Percentiles rank a stretch among this genome's conserved stretches.
These are phyloP conservation scores for Pelargonium australe DNA, from an alignment of 441 rosid species.

Conservation along the genomic window DNA sequence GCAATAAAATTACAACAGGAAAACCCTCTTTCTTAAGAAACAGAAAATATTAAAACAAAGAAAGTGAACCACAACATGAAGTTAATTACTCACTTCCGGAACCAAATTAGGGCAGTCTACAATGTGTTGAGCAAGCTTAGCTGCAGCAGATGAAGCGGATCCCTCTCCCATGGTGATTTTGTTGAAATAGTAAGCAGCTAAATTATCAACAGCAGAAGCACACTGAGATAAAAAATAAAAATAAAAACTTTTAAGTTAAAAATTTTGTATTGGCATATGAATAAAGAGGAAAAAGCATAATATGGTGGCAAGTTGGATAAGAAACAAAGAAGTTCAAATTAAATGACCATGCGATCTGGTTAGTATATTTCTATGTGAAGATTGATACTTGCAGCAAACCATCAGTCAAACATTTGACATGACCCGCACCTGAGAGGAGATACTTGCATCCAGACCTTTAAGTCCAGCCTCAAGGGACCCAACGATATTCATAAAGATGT, in stretches of 20 bases:
- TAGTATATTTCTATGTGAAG: too few relatives aligned
- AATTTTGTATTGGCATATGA: too few relatives aligned
- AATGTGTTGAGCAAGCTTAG: slow-evolving; percentile 73
- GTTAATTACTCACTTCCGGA: slow-evolving; percentile 68
- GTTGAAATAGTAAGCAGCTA: slow-evolving; percentile 87
- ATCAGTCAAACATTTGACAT: too few relatives aligned
- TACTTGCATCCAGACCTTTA: slow-evolving; percentile 76
- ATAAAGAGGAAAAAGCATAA: not conserved
- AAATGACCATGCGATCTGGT: too few relatives aligned
- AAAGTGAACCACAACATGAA: too few relatives aligned
- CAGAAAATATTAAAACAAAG: too few relatives aligned
- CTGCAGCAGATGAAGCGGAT: slow-evolving; percentile 61
- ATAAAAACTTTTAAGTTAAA: too few relatives aligned
- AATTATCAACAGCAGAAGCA: slow-evolving; percentile 90
- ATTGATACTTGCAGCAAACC: too few relatives aligned
- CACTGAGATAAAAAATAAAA: slow-evolving; percentile 49
- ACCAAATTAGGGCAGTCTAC: slow-evolving; percentile 89
- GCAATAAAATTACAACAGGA: too few relatives aligned
- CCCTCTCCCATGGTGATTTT: slow-evolving; percentile 93
- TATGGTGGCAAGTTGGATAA: too few relatives aligned
- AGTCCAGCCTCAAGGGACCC: slow-evolving; percentile 98
- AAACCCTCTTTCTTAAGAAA: too few relatives aligned
- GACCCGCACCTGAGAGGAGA: slow-evolving; percentile 16
- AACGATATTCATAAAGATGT: slow-evolving; percentile 83
- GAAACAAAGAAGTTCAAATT: too few relatives aligned